phyloP scores from a whole-genome alignment of 345 rosid species.

The Eucalyptus globulus region DNA sequence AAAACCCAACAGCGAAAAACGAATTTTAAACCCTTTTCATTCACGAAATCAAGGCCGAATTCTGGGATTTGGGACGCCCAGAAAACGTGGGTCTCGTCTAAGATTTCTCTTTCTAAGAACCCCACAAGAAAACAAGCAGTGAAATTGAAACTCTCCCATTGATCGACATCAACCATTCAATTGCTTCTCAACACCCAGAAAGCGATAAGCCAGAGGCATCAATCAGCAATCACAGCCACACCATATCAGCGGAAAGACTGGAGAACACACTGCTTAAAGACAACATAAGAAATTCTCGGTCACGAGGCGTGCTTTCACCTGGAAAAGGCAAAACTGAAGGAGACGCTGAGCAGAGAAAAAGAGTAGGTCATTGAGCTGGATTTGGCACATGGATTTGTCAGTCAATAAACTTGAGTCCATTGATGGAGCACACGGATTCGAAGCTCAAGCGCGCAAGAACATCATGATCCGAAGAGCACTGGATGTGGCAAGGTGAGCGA shows the following conservation, averaged over 20 bases:
- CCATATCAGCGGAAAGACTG: not conserved
- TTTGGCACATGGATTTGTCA: too few relatives aligned
- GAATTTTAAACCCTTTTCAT: not conserved
- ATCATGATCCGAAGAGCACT: too few relatives aligned
- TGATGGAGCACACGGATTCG: too few relatives aligned
- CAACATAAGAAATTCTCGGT: not conserved
- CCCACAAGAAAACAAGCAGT: not conserved
- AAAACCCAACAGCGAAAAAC: not conserved
- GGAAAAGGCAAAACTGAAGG: not conserved
- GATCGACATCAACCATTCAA: not conserved
- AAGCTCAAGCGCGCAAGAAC: too few relatives aligned
- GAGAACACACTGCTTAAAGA: not conserved
- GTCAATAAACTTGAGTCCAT: too few relatives aligned
- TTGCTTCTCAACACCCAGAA: not conserved
- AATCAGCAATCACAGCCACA: not conserved
- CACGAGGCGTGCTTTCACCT: not conserved
- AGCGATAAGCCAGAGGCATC: not conserved
- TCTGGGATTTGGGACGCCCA: not conserved
- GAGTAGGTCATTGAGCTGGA: too few relatives aligned
- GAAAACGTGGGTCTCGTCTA: not conserved
- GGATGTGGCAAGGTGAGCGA: too few relatives aligned
- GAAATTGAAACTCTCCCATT: not conserved
- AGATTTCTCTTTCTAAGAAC: not conserved
- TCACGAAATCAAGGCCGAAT: not conserved
- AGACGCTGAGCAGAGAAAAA: not conserved